Conservation (phyloP, 352 stramenopile species). For the Phytophthora tentaculata region DNA sequence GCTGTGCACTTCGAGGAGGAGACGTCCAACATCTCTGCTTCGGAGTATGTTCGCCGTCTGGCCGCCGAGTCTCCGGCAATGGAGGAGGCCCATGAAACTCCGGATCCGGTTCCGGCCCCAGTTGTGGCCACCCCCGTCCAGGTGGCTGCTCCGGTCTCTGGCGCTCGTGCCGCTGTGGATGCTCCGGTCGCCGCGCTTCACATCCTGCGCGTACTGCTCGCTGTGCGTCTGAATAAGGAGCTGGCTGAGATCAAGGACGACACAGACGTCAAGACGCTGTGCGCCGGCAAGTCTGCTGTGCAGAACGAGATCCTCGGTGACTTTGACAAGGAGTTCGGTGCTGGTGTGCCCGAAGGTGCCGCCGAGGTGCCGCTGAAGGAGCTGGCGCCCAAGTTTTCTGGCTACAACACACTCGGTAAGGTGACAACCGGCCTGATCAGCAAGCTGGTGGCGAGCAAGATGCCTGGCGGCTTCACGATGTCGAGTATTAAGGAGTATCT, state of each 20-base stretch:
- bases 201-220: conserved; percentile 76
- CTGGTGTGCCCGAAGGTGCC: conserved; percentile 66
- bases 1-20: conserved; percentile 81
- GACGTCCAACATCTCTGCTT: conserved; percentile 65
- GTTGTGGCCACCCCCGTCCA: conserved; percentile 12
- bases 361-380: conserved; percentile 80
- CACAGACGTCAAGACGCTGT: conserved; percentile 82
- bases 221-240: conserved; percentile 78
- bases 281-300: conserved; percentile 83
- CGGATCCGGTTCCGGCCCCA: conserved; percentile 19
- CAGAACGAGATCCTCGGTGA: conserved; percentile 92
- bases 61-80: conserved; percentile 38
- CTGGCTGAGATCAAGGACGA: conserved; percentile 72
- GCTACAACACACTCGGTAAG: conserved; percentile 79
- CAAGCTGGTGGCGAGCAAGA: conserved; percentile 83
- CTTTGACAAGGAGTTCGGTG: conserved; percentile 87
- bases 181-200: conserved; percentile 69
- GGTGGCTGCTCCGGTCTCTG: conserved; percentile 12
- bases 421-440: conserved; percentile 65
- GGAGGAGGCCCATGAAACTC: conserved; percentile 26
- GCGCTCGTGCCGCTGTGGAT: conserved; percentile 30
- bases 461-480: conserved; percentile 87
- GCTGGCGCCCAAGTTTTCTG: conserved; percentile 65
- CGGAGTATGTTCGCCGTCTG: conserved; percentile 59
- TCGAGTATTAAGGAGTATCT: conserved; percentile 83